Evolutionary conservation across 2,329 filamentous ascomycete species (phyloP), one percentile per base, ranked within the genome.

Genomic region (Hypoxylon sp.): DNA sequence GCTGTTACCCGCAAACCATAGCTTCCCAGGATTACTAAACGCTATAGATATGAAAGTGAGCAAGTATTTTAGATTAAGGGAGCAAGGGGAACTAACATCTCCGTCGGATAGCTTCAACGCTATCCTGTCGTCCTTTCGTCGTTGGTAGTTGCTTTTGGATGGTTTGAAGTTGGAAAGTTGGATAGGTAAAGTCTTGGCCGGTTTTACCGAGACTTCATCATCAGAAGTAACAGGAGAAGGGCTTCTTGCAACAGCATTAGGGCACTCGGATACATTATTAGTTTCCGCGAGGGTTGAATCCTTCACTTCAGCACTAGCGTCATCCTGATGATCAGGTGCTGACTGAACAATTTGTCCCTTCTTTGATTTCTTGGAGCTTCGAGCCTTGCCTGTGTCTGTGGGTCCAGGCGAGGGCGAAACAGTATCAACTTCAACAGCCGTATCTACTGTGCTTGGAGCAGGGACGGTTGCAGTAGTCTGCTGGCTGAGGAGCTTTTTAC

Each of bases 1-100:
- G 82, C 83, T 7, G 82, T 73, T 0, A 95, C 84, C 11, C 82
- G 82, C 30, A 95, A 76, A 14, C 89, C 87, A 77, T 89, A 96
- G 73, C 87, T 89, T 1, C 93, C 93, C 10, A 93, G 80, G 7
- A 91, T 79, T 3, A 89, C 81, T 43, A 91, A 80, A 14, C 89
- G 85, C 88, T 90, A 7, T 30, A 30, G 28, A 30, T 30, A 55
- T 1, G 6, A n/a, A 2, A 30, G 36, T 49, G n/a, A 13, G 65
- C 79, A 46, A 78, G 73, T 17, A 7, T 9, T 21, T 4, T 11
- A 4, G 9, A 28, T 21, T 11, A 34, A 19, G 25, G 6, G 34
- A 13, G 1, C 13, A 34, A 36, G 11, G 17, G 5, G 36, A n/a
- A 70, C 76, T 14, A 7, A 79, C 77, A 64, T 79, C 77, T 65